Base-by-base conservation (phyloP, 2,329 filamentous ascomycete species). In the Xylariaceae sp. region DNA sequence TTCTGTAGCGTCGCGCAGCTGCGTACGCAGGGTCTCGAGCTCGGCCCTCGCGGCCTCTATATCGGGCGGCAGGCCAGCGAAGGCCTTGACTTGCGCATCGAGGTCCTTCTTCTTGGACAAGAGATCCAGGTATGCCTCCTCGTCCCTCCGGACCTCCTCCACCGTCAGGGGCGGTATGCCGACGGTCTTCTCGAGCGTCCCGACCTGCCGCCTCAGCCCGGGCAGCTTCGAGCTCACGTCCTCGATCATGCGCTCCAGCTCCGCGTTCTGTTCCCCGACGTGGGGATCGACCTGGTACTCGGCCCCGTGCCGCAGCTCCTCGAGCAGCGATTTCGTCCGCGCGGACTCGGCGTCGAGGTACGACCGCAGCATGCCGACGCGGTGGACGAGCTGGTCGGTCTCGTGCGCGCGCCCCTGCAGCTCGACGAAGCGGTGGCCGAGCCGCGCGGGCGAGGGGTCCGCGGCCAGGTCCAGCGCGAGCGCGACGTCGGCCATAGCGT, bases 11-110 rank as follows among this genome's bases (percentile, higher is more conserved):
- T 74, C 73, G 32, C 80, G 77, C 39, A 96, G 74, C 64, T 91
- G 84, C 2, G 75, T 73, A 55, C 88, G 82, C 36, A 92, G 72
- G 24, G 78, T 75, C 59, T 89, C 87, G 23, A 96, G 78, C 67
- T 90, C 85, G n/a, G 77, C 73, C 61, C 86, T 81, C 29, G 91
- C 91, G 40, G 82, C 79, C 41, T 86, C 81, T 7, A 82, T 73
- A 65, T 96, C 86, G 5, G 85, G 85, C 1, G 92, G 89, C 55
- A 96, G 71, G 6, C 87, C 85, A 47, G 86, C 82, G 61, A 91
- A 96, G 18, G 78, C 79, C 30, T 77, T 77, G 15, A 93, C 76
- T 57, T 87, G 81, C 1, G 71, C 70, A 53, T 90, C 85, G 36
- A 92, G 72, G 7, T 76, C 76, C 57, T 80, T 81, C 50, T 88